These are phyloP conservation scores for Gomphus bonarii DNA, from an alignment of 1,284 basidiomycete genomes.

Conservation along the genomic window DNA sequence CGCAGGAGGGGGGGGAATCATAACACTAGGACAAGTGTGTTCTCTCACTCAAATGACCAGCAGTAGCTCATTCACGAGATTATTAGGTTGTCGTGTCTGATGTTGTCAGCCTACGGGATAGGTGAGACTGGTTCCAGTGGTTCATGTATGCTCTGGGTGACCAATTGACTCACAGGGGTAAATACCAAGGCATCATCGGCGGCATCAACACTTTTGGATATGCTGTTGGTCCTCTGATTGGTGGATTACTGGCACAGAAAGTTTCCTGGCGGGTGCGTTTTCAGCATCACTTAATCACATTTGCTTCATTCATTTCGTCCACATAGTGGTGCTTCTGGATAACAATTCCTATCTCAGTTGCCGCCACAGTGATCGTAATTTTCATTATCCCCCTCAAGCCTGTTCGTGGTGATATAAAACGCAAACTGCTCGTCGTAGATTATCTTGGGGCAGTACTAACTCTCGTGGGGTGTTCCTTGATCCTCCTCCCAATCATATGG, in stretches of 20 bases:
- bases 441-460: constrained; percentile 52
- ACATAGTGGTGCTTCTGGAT: constrained; percentile 57
- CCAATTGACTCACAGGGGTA: constrained; percentile 31
- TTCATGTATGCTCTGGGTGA: background rate
- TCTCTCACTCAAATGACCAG: background rate
- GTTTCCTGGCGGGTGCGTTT: constrained; percentile 48
- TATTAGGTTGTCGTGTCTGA: constrained; percentile 45
- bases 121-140: constrained; percentile 25
- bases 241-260: constrained; percentile 46
- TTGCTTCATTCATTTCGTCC: background rate
- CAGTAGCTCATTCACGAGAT: background rate
- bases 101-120: constrained; percentile 48
- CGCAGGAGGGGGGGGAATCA: constrained; percentile 56
- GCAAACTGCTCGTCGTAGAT: constrained; percentile 45
- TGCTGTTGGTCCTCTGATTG: constrained; percentile 46
- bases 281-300: constrained; percentile 15
- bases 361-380: constrained; percentile 42
- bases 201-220: constrained; percentile 39
- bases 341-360: constrained; percentile 47
- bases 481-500: background rate
- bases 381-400: constrained; percentile 58
- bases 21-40: constrained; percentile 47
- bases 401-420: constrained; percentile 46
- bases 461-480: constrained; percentile 33
- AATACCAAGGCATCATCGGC: constrained; percentile 55